Evolutionary conservation across 225 moss, liverwort and hornwort genomes (phyloP), one percentile per base, ranked within the genome.

Genomic region (Bryum argenteum): DNA sequence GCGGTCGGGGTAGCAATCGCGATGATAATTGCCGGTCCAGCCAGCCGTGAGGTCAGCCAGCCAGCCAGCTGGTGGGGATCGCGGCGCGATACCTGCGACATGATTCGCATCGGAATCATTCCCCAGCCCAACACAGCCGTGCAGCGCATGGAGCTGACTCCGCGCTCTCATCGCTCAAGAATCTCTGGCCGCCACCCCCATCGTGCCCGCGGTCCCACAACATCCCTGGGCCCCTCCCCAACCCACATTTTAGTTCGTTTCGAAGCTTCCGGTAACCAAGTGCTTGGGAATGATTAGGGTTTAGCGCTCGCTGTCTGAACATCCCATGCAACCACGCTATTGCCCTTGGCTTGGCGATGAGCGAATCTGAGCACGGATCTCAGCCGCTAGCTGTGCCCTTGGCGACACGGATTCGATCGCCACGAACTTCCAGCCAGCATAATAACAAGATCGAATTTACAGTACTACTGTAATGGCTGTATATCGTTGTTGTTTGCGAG

Each of bases 181-280:
- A 80, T 76, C 71, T 66, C 21, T 11, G 54, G 67, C 71, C 62
- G 67, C 76, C 71, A 71, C n/a, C 80, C 8, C 20, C 20, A n/a
- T 80, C 20, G 47, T 71, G 48, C 5, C 48, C 37, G 33, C 33
- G n/a, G n/a, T 44, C 7, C 59, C 6, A 40, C 4, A n/a, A 63
- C 15, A n/a, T n/a, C n/a, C n/a, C 44, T 21, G 60, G 59, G 51
- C 45, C 45, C 14, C 23, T 73, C 60, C 57, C 56, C 26, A 1
- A 15, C 11, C 2, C 16, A 1, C 0, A 26, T n/a, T 16, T 47
- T 47, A 14, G 48, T 48, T 7, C 48, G 33, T 33, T 4, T 33
- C 33, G 33, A 33, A 33, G 2, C 33, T 33, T 33, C 33, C 33
- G 33, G 33, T 33, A 33, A 33, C 33, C 33, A 6, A 33, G 4